Evolutionary conservation across 2,329 filamentous ascomycete species (phyloP).

Genomic region (Beauveria caledonica): DNA sequence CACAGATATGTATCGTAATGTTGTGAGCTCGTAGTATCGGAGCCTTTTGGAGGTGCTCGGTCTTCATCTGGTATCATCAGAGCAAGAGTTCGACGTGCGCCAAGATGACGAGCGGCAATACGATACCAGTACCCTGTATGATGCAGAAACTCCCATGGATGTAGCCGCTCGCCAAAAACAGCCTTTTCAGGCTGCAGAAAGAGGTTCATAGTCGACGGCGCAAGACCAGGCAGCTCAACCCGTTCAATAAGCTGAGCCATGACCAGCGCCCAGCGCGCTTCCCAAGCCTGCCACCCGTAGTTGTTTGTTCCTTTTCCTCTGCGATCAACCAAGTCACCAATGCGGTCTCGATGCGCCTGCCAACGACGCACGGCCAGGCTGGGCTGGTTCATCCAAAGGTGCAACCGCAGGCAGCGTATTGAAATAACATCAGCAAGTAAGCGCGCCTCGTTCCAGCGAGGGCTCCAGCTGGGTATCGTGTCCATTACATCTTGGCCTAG

Average conservation of each 20-base stretch:
- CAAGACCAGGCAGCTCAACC: slow-evolving; percentile 42
- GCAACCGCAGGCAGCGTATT: slow-evolving; percentile 71
- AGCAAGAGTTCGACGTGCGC: slow-evolving; percentile 45
- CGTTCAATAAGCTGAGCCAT: slow-evolving; percentile 55
- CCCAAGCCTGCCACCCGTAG: slow-evolving; percentile 93
- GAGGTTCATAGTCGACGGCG: slow-evolving; percentile 33
- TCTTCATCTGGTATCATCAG: slow-evolving; percentile 52
- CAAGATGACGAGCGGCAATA: slow-evolving; percentile 48
- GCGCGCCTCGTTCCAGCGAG: slow-evolving; percentile 89
- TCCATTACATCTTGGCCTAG: slow-evolving; percentile 80
- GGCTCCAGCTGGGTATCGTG: slow-evolving; percentile 80
- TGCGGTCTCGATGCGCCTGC: slow-evolving; percentile 66
- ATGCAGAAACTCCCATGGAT: slow-evolving; percentile 57
- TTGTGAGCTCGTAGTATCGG: slow-evolving; percentile 42
- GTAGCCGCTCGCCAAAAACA: slow-evolving; percentile 47
- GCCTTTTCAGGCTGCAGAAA: slow-evolving; percentile 52
- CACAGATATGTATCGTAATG: slow-evolving; percentile 60
- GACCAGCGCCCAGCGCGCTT: slow-evolving; percentile 60
- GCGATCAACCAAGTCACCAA: slow-evolving; percentile 70
- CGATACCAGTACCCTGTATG: slow-evolving; percentile 62
- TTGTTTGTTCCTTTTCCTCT: slow-evolving; percentile 78
- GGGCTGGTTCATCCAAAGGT: slow-evolving; percentile 73
- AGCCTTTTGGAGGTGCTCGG: slow-evolving; percentile 42
- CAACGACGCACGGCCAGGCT: slow-evolving; percentile 73
- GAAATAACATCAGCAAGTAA: slow-evolving; percentile 73